Evolutionary conservation across 2,329 filamentous ascomycete species (phyloP).

Genomic region (Epichloe brachyelytri): DNA sequence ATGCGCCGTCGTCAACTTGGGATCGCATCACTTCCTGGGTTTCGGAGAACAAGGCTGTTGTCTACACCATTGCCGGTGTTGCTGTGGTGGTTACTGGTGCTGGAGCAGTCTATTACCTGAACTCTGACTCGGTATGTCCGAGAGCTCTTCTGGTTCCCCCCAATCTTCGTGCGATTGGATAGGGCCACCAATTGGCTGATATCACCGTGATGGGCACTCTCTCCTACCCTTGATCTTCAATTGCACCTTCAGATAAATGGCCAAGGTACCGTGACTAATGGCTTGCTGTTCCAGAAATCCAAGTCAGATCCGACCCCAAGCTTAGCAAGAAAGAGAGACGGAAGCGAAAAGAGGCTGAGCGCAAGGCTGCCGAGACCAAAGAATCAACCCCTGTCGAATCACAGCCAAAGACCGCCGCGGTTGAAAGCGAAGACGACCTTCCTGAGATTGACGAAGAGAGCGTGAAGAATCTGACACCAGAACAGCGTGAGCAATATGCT

Average conservation of each 20-base stretch:
- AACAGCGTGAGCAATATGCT: slow-evolving; percentile 77
- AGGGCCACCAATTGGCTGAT: background rate
- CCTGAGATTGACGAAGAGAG: slow-evolving; percentile 52
- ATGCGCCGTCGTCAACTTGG: slow-evolving; percentile 61
- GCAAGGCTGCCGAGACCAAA: slow-evolving; percentile 37
- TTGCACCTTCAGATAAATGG: background rate
- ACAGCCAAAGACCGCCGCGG: slow-evolving; percentile 36
- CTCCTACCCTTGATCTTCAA: background rate
- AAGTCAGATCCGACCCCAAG: slow-evolving; percentile 43
- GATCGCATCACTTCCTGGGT: slow-evolving; percentile 85
- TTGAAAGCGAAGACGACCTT: slow-evolving; percentile 52
- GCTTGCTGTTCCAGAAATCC: slow-evolving; percentile 23
- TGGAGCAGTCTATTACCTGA: slow-evolving; percentile 86
- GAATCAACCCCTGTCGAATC: slow-evolving; percentile 23
- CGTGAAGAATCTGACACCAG: slow-evolving; percentile 34
- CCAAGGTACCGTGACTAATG: background rate
- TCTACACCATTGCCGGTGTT: slow-evolving; percentile 92
- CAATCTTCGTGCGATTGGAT: background rate
- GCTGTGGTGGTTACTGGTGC: slow-evolving; percentile 84
- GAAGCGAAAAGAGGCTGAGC: slow-evolving; percentile 70
- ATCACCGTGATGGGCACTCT: no score
- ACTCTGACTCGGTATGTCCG: slow-evolving; percentile 38
- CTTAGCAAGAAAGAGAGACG: slow-evolving; percentile 81
- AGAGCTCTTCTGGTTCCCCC: background rate
- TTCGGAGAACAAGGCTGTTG: slow-evolving; percentile 86